phyloP scores from a whole-genome alignment of 2,329 filamentous ascomycete genomes.

The Aspergillus novofumigatus region DNA sequence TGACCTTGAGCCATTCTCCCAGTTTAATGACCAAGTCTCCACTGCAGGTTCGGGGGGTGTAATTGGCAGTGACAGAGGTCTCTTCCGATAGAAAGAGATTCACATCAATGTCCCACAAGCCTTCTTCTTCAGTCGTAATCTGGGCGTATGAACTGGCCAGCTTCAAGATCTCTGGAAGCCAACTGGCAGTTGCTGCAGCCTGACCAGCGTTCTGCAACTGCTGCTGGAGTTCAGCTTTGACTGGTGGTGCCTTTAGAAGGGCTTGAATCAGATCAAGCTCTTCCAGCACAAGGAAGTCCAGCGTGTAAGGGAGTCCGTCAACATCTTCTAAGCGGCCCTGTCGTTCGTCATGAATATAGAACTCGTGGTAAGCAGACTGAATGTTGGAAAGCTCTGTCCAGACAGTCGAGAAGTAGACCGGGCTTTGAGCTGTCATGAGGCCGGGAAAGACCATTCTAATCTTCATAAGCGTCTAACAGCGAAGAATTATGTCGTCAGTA shows the following conservation, averaged over 20 bases:
- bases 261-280: slow-evolving; percentile 93
- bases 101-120: slow-evolving; percentile 93
- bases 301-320: slow-evolving; percentile 86
- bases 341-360: slow-evolving; percentile 81
- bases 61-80: slow-evolving; percentile 90
- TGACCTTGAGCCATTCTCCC: slow-evolving; percentile 78
- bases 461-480: slow-evolving; percentile 71
- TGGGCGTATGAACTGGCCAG: slow-evolving; percentile 80
- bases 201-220: slow-evolving; percentile 62
- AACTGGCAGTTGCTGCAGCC: slow-evolving; percentile 62
- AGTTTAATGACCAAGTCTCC: slow-evolving; percentile 90
- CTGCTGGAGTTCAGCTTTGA: slow-evolving; percentile 81
- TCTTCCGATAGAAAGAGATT: slow-evolving; percentile 95
- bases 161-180: slow-evolving; percentile 85
- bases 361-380: slow-evolving; percentile 67
- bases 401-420: slow-evolving; percentile 75
- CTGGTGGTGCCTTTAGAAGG: slow-evolving; percentile 79
- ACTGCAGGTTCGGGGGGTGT: slow-evolving; percentile 87
- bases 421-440: slow-evolving; percentile 76
- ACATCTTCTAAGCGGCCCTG: slow-evolving; percentile 87
- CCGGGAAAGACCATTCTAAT: slow-evolving; percentile 79
- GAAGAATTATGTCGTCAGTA: slow-evolving; percentile 9
- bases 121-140: slow-evolving; percentile 88
- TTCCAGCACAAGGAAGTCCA: slow-evolving; percentile 90
- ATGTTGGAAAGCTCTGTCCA: slow-evolving; percentile 82